Percentiles rank a stretch among this genome's conserved stretches.
Conservation (phyloP, 2,329 filamentous ascomycete species). For the Nemania sp. region DNA sequence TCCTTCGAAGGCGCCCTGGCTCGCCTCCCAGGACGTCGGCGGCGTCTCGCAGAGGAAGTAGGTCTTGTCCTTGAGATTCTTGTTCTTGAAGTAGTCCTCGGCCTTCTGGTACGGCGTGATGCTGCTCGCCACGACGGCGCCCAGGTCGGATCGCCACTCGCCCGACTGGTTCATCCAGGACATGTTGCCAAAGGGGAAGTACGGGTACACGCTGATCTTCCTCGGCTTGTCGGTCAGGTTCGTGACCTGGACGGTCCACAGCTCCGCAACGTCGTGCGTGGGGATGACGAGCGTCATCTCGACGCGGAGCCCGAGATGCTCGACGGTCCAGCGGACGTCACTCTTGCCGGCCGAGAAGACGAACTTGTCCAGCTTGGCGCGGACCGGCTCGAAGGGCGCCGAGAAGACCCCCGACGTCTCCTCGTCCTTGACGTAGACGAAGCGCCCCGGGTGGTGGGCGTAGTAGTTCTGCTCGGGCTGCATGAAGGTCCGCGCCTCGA, state of each 20-base stretch:
- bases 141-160: slow-evolving; percentile 54
- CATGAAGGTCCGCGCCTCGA: slow-evolving; percentile 64
- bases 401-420: slow-evolving; percentile 54
- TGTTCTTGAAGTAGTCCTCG: slow-evolving; percentile 61
- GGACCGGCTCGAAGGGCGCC: slow-evolving; percentile 60
- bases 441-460: slow-evolving; percentile 61
- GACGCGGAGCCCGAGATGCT: slow-evolving; percentile 55
- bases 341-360: slow-evolving; percentile 60
- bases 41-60: slow-evolving; percentile 59
- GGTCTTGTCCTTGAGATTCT: slow-evolving; percentile 60
- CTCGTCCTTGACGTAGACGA: slow-evolving; percentile 63
- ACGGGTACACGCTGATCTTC: slow-evolving; percentile 57
- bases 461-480: slow-evolving; percentile 65
- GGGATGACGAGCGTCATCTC: slow-evolving; percentile 57
- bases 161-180: slow-evolving; percentile 66
- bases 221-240: slow-evolving; percentile 52
- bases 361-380: slow-evolving; percentile 52
- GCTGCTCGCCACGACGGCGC: slow-evolving; percentile 55
- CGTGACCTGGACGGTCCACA: slow-evolving; percentile 58
- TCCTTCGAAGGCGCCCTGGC: slow-evolving; percentile 57
- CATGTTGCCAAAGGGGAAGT: slow-evolving; percentile 64
- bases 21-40: slow-evolving; percentile 58
- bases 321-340: slow-evolving; percentile 58
- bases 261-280: slow-evolving; percentile 58
- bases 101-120: slow-evolving; percentile 63